Percentiles rank a stretch among this genome's conserved stretches.
Conservation (phyloP, 768 basidiomycete species). For the Pleurotus eryngii region DNA sequence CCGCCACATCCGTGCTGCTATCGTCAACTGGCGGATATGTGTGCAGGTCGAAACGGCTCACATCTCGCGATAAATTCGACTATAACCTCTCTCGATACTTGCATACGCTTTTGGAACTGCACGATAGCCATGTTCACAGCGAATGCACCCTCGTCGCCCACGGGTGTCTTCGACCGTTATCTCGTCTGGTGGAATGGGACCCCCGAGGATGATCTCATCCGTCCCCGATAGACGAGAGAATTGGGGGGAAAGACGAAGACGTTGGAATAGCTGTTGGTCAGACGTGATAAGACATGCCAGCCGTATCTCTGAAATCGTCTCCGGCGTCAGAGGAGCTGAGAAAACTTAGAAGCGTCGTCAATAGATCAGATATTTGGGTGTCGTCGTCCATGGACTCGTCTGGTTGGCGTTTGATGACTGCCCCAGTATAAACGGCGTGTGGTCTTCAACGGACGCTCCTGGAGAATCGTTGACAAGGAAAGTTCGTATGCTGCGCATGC, state of each 20-base stretch:
- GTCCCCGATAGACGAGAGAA: constrained; percentile 50
- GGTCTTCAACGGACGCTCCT: constrained; percentile 60
- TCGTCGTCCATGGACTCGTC: constrained; percentile 27
- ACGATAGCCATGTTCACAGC: constrained; percentile 47
- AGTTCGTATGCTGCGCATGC: constrained; percentile 51
- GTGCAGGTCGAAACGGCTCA: constrained; percentile 16
- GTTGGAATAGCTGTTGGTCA: constrained; percentile 59
- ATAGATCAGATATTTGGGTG: constrained; percentile 36
- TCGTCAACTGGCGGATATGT: not conserved
- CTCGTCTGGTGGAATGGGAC: constrained; percentile 44
- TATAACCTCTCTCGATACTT: constrained; percentile 47
- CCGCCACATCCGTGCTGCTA: constrained; percentile 55
- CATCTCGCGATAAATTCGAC: constrained; percentile 67
- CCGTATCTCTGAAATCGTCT: constrained; percentile 57
- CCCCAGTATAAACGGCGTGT: constrained; percentile 74
- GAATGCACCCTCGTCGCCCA: constrained; percentile 51
- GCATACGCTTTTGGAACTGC: constrained; percentile 72
- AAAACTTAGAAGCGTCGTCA: constrained; percentile 49
- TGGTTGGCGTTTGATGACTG: constrained; percentile 55
- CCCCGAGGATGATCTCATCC: constrained; percentile 51
- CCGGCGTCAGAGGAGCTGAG: constrained; percentile 39
- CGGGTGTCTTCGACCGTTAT: constrained; percentile 52
- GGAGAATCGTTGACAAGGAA: constrained; percentile 52
- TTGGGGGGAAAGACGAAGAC: constrained; percentile 46
- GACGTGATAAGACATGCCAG: constrained; percentile 63